Conservation (phyloP, 805 yeast species). For the Wickerhamomyces strasburgensis region DNA sequence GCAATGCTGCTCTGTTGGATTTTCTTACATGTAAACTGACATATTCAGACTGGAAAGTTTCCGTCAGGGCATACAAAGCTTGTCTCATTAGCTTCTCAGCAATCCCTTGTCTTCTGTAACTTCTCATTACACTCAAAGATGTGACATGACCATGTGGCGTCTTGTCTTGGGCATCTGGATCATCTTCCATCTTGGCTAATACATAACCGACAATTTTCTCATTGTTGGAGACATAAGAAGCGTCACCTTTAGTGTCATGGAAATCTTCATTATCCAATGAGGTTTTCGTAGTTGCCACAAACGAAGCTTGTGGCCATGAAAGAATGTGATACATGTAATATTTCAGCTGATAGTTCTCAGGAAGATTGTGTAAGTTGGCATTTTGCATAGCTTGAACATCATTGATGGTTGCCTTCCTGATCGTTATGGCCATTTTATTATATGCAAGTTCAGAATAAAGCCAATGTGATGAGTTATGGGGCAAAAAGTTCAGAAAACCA, state of each 20-base stretch:
- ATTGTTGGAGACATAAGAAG: constrained; percentile 58
- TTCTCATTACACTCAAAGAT: constrained; percentile 89
- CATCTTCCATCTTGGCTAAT: constrained; percentile 94
- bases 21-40: constrained; percentile 92
- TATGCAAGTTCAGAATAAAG: neutral
- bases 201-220: constrained; percentile 95
- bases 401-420: constrained; percentile 78
- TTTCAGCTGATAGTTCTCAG: constrained; percentile 90
- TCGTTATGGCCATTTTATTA: constrained; percentile 69
- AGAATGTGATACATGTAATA: constrained; percentile 90
- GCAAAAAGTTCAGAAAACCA: too few species aligned
- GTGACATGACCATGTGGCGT: constrained; percentile 90
- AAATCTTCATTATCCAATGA: constrained; percentile 20
- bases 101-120: constrained; percentile 90
- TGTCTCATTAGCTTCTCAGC: constrained; percentile 91
- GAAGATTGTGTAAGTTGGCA: constrained; percentile 85
- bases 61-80: constrained; percentile 72
- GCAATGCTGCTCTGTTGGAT: constrained; percentile 90
- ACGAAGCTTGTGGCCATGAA: constrained; percentile 97
- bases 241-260: constrained; percentile 43
- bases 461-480: neutral
- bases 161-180: constrained; percentile 67
- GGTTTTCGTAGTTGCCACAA: constrained; percentile 72
- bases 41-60: constrained; percentile 72
- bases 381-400: constrained; percentile 96